Conservation (phyloP, 2,329 filamentous ascomycete genomes). For the Sclerotinia subarctica region DNA sequence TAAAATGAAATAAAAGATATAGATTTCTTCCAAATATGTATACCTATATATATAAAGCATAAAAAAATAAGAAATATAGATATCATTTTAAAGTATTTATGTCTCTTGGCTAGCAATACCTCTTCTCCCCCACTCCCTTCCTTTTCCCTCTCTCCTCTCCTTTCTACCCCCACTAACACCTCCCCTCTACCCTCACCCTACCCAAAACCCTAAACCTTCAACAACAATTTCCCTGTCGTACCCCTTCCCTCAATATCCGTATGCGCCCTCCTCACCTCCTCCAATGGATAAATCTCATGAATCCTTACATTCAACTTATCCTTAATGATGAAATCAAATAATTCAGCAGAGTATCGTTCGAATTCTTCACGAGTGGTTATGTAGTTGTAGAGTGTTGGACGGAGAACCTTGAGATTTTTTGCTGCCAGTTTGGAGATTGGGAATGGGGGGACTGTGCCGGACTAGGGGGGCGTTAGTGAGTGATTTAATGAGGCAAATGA, state of each 20-base stretch:
- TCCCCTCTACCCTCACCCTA: neutral
- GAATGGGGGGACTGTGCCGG: constrained; percentile 63
- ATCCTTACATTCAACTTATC: constrained; percentile 70
- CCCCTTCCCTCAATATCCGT: constrained; percentile 75
- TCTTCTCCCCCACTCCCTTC: no score
- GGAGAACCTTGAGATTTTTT: constrained; percentile 75
- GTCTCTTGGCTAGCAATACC: no score
- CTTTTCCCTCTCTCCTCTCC: neutral
- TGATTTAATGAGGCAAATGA: neutral
- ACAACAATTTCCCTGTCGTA: constrained; percentile 78
- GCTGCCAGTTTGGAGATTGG: constrained; percentile 53
- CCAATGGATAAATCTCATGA: constrained; percentile 73
- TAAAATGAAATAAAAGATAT: neutral
- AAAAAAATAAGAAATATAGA: no score
- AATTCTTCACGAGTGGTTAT: constrained; percentile 67
- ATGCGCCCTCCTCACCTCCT: constrained; percentile 70
- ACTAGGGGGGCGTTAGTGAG: constrained; percentile 19
- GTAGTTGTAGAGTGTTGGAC: constrained; percentile 71
- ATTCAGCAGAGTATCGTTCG: constrained; percentile 64
- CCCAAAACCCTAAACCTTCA: constrained; percentile 51
- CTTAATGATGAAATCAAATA: constrained; percentile 68
- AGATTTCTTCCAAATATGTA: neutral
- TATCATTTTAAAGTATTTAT: no score
- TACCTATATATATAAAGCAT: no score
- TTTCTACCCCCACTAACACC: neutral